phyloP scores from a whole-genome alignment of 2,329 filamentous ascomycete genomes.

The Aspergillus proliferans region DNA sequence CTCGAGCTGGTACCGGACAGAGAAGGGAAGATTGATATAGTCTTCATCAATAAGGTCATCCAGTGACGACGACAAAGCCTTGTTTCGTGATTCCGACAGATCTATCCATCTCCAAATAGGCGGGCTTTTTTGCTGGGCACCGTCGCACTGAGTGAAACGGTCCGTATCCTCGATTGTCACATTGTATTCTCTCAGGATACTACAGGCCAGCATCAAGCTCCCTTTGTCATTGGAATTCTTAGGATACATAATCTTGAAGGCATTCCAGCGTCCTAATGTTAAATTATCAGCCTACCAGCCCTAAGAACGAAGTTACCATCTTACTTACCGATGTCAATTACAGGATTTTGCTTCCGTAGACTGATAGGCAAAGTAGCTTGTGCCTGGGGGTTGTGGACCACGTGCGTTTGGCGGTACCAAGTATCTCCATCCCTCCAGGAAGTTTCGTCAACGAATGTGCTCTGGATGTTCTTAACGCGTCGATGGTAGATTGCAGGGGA shows the following conservation, averaged over 20 bases:
- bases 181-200: slow-evolving; percentile 66
- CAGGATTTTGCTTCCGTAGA: slow-evolving; percentile 44
- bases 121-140: slow-evolving; percentile 12
- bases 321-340: slow-evolving; percentile 54
- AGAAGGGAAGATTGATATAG: slow-evolving; percentile 54
- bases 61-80: slow-evolving; percentile 22
- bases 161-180: slow-evolving; percentile 46
- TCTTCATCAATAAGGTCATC: slow-evolving; percentile 29
- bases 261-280: slow-evolving; percentile 55
- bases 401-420: slow-evolving; percentile 61
- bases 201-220: slow-evolving; percentile 41
- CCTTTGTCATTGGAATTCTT: slow-evolving; percentile 19
- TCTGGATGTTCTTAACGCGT: slow-evolving; percentile 25
- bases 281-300: background rate
- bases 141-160: slow-evolving; percentile 37
- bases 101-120: slow-evolving; percentile 39
- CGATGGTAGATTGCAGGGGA: slow-evolving; percentile 43
- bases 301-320: background rate
- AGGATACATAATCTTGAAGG: slow-evolving; percentile 49
- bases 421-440: slow-evolving; percentile 52
- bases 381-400: slow-evolving; percentile 43
- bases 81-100: slow-evolving; percentile 20
- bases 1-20: slow-evolving; percentile 83
- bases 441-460: slow-evolving; percentile 38
- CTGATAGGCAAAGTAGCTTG: slow-evolving; percentile 35